These are phyloP conservation scores for Stemphylium lycopersici DNA, from an alignment of 2,329 filamentous ascomycete species.

Conservation along the genomic window DNA sequence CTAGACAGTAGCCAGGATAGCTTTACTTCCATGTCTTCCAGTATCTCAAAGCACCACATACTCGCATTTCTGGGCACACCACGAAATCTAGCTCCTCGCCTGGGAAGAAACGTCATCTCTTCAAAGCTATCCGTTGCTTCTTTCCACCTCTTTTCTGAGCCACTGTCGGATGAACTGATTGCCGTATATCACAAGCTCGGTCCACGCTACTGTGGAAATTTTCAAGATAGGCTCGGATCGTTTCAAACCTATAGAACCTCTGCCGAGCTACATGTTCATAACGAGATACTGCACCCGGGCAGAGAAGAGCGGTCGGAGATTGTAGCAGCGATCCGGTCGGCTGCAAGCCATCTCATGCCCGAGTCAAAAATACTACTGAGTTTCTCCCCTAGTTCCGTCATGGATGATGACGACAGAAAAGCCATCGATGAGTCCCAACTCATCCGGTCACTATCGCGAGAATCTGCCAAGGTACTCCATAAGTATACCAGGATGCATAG, in stretches of 20 bases:
- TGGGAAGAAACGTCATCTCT: slow-evolving; percentile 73
- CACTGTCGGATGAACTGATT: slow-evolving; percentile 87
- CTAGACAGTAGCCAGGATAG: slow-evolving; percentile 68
- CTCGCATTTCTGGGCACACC: slow-evolving; percentile 95
- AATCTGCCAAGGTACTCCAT: slow-evolving; percentile 70
- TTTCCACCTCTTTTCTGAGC: slow-evolving; percentile 86
- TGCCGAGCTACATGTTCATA: slow-evolving; percentile 85
- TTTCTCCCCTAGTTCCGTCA: slow-evolving; percentile 78
- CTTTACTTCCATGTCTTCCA: slow-evolving; percentile 70
- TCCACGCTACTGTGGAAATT: slow-evolving; percentile 91
- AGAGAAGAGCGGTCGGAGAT: slow-evolving; percentile 94
- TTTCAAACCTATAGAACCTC: slow-evolving; percentile 97
- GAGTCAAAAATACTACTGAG: slow-evolving; percentile 84
- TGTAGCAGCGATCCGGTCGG: slow-evolving; percentile 81
- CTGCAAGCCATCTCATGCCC: slow-evolving; percentile 79
- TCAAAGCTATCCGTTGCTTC: slow-evolving; percentile 90
- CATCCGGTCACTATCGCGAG: slow-evolving; percentile 75
- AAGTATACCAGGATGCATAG: slow-evolving; percentile 74
- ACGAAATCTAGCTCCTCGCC: slow-evolving; percentile 77
- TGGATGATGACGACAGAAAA: slow-evolving; percentile 80
- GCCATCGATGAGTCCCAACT: slow-evolving; percentile 74
- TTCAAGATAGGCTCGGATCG: slow-evolving; percentile 92
- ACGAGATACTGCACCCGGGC: slow-evolving; percentile 86
- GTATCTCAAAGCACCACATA: slow-evolving; percentile 68
- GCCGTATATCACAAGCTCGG: slow-evolving; percentile 91